Base-by-base conservation (phyloP, 208 protist genomes). In the Leishmania amazonensis region DNA sequence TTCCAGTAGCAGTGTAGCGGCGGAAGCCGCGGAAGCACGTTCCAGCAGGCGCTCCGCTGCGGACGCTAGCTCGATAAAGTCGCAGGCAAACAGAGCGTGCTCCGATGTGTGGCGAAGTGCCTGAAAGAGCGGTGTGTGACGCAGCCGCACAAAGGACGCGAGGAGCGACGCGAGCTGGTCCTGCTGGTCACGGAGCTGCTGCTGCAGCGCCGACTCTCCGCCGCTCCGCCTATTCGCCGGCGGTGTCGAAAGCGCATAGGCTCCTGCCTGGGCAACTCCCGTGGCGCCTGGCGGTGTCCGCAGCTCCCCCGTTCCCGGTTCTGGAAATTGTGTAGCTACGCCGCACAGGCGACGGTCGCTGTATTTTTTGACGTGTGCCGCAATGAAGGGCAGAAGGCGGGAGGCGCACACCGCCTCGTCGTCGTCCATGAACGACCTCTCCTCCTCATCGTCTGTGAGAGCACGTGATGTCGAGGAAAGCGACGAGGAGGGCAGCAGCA, bases 11-110 rank as follows among this genome's bases (percentile, higher is more conserved):
- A 42, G 31, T 28, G 76, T n/a, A 45, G 53, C 19, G 11, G 31
- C 58, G 47, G 47, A 49, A 17, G 31, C 47, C 72, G 31, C 31
- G 60, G 45, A 76, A 49, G 60, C 68, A 28, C 81, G 58, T n/a
- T 91, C 91, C 8, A 91, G 68, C 28, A 84, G 58, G 13, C 79
- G 85, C 79, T 95, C 85, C 19, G 86, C 87, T 9, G 83, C 78
- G 3, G 83, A 83, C 21, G 83, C 60, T 8, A 89, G 64, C 49
- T 93, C 88, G 2, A 86, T 75, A 45, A 93, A 90, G 75, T 89
- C 85, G 74, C 85, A 85, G 0, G 82, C 82, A 72, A 95, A 93
- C 28, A 85, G 79, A 4, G 85, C 76, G 71, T 85, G 85, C 35
- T 87, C 53, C 11, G 80, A 62, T 17, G 67, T 86, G 45, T 85